A percentile compares a stretch with the other conserved stretches of the same genome.
These are phyloP conservation scores for Mallotus repandus DNA, from an alignment of 441 rosid genomes.

Conservation along the genomic window DNA sequence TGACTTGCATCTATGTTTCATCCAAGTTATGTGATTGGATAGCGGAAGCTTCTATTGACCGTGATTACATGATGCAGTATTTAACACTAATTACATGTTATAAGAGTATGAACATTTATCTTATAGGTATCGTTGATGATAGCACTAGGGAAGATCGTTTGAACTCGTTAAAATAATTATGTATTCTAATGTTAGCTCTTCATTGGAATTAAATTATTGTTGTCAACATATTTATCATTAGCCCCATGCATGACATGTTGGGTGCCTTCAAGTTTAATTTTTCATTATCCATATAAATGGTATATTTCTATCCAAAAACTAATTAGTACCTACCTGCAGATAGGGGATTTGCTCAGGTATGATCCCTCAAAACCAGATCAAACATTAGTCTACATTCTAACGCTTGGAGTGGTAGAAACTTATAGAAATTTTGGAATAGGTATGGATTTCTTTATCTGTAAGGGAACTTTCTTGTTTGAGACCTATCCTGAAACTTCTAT, in stretches of 20 bases:
- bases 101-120: background rate
- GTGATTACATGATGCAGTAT: background rate
- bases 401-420: conserved; percentile 78
- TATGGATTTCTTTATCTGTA: conserved; percentile 25
- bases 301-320: background rate
- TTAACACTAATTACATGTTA: background rate
- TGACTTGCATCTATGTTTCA: conserved; percentile 13
- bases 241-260: background rate
- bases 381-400: conserved; percentile 74
- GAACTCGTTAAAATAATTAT: background rate
- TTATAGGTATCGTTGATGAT: background rate
- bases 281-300: background rate
- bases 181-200: background rate
- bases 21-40: conserved; percentile 15
- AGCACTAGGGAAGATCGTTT: background rate
- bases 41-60: background rate
- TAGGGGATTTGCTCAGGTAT: conserved; percentile 69
- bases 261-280: background rate
- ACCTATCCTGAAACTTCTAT: background rate
- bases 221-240: background rate
- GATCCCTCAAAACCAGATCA: conserved; percentile 66
- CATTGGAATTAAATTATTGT: conserved; percentile 3
- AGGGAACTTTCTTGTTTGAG: conserved; percentile 4
- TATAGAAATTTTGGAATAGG: conserved; percentile 90
- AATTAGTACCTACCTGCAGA: conserved; percentile 43